Conservation (phyloP, 306 rosid species). For the Purshia tridentata region DNA sequence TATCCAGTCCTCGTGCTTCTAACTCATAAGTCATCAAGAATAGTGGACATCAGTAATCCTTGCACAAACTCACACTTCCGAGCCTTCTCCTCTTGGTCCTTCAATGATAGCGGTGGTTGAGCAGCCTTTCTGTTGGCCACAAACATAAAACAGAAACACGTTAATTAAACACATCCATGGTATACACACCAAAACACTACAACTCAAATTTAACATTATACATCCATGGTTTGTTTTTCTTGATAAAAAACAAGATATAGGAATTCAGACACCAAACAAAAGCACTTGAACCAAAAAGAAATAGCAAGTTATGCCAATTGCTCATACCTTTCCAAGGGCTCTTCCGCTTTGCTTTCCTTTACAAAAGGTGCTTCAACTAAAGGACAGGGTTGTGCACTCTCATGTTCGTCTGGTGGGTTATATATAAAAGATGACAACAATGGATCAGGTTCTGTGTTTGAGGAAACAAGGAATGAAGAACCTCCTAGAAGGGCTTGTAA, state of each 20-base stretch:
- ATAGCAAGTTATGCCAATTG: neutral
- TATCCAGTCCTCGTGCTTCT: neutral
- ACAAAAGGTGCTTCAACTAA: slow-evolving; percentile 38
- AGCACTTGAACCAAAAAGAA: too few relatives aligned
- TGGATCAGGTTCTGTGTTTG: slow-evolving; percentile 76
- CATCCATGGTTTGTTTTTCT: too few relatives aligned
- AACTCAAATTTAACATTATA: too few relatives aligned
- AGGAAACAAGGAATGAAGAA: slow-evolving; percentile 50
- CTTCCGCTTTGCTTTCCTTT: slow-evolving; percentile 49
- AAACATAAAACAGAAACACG: neutral
- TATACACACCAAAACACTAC: too few relatives aligned
- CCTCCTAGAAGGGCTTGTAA: slow-evolving; percentile 78
- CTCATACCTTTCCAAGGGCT: slow-evolving; percentile 46
- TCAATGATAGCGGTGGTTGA: slow-evolving; percentile 42
- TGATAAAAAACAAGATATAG: too few relatives aligned
- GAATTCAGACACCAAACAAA: too few relatives aligned
- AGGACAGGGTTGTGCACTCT: slow-evolving; percentile 35
- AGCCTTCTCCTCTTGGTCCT: slow-evolving; percentile 69
- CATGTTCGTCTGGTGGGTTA: slow-evolving; percentile 54
- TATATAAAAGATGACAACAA: slow-evolving; percentile 77
- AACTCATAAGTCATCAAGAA: slow-evolving; percentile 60
- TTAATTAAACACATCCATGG: too few relatives aligned
- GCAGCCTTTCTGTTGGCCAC: slow-evolving; percentile 50
- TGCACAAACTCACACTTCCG: slow-evolving; percentile 72
- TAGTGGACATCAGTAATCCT: slow-evolving; percentile 76